A percentile compares a stretch with the other conserved stretches of the same genome.
These are phyloP conservation scores for Drosera spatulata DNA, from an alignment of 179 eudicot genomes.

Conservation along the genomic window DNA sequence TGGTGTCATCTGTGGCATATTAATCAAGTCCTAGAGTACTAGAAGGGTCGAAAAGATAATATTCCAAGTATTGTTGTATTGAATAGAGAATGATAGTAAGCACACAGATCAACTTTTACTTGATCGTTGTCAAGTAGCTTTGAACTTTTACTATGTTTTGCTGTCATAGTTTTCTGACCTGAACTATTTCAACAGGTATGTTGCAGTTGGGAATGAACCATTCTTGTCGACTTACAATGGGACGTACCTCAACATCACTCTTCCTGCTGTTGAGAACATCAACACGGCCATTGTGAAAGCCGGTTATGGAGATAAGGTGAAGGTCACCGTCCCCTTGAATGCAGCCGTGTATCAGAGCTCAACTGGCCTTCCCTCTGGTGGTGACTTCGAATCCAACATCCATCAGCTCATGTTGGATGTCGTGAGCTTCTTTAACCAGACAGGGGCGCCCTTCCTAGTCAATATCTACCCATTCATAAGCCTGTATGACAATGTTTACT, in stretches of 20 bases:
- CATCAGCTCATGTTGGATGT: constrained; percentile 47
- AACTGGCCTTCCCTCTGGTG: constrained; percentile 44
- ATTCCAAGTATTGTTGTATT: too few relatives aligned
- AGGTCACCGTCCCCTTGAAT: constrained; percentile 61
- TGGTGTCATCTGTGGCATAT: too few relatives aligned
- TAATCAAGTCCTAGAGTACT: too few relatives aligned
- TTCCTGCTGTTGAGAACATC: constrained; percentile 73
- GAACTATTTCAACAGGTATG: constrained; percentile 36
- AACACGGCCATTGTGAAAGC: constrained; percentile 63
- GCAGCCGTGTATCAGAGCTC: constrained; percentile 58
- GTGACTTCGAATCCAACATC: constrained; percentile 63
- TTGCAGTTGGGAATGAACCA: constrained; percentile 91
- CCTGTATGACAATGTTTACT: constrained; percentile 48
- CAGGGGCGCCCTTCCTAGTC: constrained; percentile 59
- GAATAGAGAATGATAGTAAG: too few relatives aligned
- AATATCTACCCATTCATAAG: constrained; percentile 89
- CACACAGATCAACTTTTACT: too few relatives aligned
- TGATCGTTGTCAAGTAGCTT: too few relatives aligned
- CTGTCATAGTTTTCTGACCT: too few relatives aligned
- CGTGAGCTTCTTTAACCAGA: constrained; percentile 43
- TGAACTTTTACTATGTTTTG: too few relatives aligned
- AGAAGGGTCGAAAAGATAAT: too few relatives aligned
- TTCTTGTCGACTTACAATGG: constrained; percentile 67
- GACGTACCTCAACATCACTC: constrained; percentile 46
- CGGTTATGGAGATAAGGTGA: constrained; percentile 34